Evolutionary conservation across 805 yeast species (phyloP).

Genomic region (Candida manassasensis): DNA sequence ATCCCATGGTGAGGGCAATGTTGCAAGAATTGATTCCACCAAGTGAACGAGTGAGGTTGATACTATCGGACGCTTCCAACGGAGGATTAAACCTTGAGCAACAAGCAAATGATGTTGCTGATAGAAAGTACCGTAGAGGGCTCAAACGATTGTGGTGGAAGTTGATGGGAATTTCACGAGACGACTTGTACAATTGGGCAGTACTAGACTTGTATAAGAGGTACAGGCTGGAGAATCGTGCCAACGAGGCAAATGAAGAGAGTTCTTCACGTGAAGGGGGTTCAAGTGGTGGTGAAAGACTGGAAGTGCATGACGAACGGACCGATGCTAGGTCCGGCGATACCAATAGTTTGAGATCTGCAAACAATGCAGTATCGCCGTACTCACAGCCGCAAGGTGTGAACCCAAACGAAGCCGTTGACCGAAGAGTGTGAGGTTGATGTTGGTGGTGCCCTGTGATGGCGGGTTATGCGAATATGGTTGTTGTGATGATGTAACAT

Average conservation of each 20-base stretch:
- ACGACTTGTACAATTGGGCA: constrained; percentile 49
- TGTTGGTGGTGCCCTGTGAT: too few relatives aligned
- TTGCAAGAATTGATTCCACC: constrained; percentile 38
- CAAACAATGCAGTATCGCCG: too few relatives aligned
- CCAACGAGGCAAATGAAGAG: too few relatives aligned
- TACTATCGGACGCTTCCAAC: constrained; percentile 28
- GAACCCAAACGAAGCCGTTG: too few relatives aligned
- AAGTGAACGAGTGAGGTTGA: constrained; percentile 39
- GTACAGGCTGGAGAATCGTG: constrained; percentile 10
- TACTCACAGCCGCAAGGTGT: too few relatives aligned
- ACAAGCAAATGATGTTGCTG: constrained; percentile 38
- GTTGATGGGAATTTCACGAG: constrained; percentile 48
- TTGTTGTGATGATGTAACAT: too few relatives aligned
- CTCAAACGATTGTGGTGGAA: constrained; percentile 45
- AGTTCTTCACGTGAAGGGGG: background rate
- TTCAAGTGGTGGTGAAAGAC: background rate
- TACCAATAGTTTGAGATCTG: background rate
- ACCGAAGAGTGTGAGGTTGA: too few relatives aligned
- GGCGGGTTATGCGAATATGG: too few relatives aligned
- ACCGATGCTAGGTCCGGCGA: background rate
- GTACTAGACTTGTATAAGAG: constrained; percentile 23
- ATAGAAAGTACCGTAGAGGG: constrained; percentile 24
- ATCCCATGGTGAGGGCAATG: constrained; percentile 33
- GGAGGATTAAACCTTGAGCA: constrained; percentile 39
- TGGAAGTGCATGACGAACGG: background rate